phyloP scores from a whole-genome alignment of 1,139 yeast genomes.

The Pichia kudriavzevii region DNA sequence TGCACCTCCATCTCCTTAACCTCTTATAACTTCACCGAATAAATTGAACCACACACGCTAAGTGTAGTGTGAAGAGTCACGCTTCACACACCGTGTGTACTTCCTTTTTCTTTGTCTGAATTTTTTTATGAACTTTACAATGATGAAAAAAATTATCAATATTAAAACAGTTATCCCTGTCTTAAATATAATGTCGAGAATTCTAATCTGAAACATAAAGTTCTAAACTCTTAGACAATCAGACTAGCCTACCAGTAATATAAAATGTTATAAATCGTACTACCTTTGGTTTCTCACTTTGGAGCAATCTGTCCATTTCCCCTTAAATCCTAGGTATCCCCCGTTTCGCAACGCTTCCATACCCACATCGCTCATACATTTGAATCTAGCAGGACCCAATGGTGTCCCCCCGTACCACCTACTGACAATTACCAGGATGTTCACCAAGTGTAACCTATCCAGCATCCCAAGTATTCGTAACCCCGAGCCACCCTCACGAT shows the following conservation, averaged over 20 bases:
- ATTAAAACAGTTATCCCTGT: slow-evolving; percentile 84
- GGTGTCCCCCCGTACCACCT: slow-evolving; percentile 73
- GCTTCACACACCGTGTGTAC: background rate
- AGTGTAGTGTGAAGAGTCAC: too few relatives aligned
- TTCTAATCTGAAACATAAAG: slow-evolving; percentile 37
- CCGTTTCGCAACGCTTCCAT: slow-evolving; percentile 33
- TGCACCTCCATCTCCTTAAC: too few relatives aligned
- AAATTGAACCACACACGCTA: too few relatives aligned
- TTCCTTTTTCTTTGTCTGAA: slow-evolving; percentile 1
- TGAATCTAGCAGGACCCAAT: slow-evolving; percentile 55
- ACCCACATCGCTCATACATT: slow-evolving; percentile 51
- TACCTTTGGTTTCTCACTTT: slow-evolving; percentile 2
- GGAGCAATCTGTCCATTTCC: slow-evolving; percentile 17
- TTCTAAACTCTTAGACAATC: background rate
- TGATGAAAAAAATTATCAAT: slow-evolving; percentile 52
- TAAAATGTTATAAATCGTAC: background rate
- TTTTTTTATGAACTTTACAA: slow-evolving; percentile 14
- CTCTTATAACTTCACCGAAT: too few relatives aligned
- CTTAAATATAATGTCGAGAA: slow-evolving; percentile 79
- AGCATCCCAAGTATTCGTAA: slow-evolving; percentile 43
- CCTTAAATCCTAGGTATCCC: slow-evolving; percentile 15
- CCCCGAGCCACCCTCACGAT: slow-evolving; percentile 67
- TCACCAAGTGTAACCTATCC: slow-evolving; percentile 38
- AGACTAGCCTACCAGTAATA: background rate
- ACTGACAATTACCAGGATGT: slow-evolving; percentile 54